A percentile compares a stretch with the other conserved stretches of the same genome.
phyloP scores from a whole-genome alignment of 2,329 filamentous ascomycete genomes.

The Colletotrichum sp. region DNA sequence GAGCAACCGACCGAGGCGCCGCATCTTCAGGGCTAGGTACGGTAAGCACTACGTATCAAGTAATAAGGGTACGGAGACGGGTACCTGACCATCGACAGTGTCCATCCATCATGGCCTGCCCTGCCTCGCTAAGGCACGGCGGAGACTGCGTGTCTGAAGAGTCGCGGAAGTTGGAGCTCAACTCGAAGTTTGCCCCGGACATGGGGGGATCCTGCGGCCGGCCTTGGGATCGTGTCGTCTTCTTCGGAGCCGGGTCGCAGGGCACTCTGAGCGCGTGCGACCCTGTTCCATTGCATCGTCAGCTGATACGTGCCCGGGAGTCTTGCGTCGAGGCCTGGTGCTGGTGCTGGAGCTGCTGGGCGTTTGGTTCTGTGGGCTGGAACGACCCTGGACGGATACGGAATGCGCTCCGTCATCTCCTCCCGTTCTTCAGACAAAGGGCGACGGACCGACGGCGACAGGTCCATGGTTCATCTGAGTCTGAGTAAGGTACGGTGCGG shows the following conservation, averaged over 20 bases:
- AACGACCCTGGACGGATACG: constrained; percentile 3
- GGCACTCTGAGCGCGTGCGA: background rate
- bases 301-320: background rate
- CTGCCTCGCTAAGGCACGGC: background rate
- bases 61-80: background rate
- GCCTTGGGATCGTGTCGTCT: background rate
- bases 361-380: background rate
- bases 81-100: background rate
- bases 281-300: background rate
- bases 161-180: background rate
- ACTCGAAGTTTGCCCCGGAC: background rate
- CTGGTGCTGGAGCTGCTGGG: background rate
- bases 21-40: background rate
- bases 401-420: constrained; percentile 9
- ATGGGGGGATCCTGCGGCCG: background rate
- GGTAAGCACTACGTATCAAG: background rate
- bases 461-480: background rate
- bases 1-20: background rate
- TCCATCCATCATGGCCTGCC: background rate
- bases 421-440: background rate
- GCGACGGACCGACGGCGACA: background rate
- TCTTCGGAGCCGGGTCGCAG: background rate
- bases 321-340: background rate
- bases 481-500: background rate
- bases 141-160: background rate